Base-by-base conservation (phyloP, 1,284 basidiomycete genomes). In the Wallemia ichthyophaga region DNA sequence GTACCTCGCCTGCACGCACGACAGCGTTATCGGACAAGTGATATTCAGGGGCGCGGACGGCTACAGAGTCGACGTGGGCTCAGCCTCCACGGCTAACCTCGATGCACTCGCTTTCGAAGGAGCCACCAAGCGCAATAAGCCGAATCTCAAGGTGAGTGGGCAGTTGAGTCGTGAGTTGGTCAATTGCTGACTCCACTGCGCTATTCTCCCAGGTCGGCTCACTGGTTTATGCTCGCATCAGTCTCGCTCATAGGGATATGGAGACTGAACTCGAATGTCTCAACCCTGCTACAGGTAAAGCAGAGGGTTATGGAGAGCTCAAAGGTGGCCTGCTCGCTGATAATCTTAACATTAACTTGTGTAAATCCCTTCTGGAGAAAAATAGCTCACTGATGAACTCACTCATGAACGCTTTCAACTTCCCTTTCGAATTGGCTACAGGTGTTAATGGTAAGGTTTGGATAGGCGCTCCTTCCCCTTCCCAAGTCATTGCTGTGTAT, bases 231-330 rank as follows among this genome's bases (percentile, higher is more conserved):
- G 83, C 83, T 1, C 78, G 85, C 54, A 79, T 88, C 27, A 85
- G 83, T 11, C 70, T 87, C 25, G 85, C 85, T 17, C 82, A 86
- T 65, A 84, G 83, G 65, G 84, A 88, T 66, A 85, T 86, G 79
- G 85, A 88, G 59, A 85, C 85, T 1, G 85, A 88, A 65, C 71
- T 88, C 2, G 83, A 86, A 66, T 88, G 85, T 67, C 85, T 86
- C 65, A 82, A 87, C 66, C 82, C 83, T 1, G 81, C 85, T 64
- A 84, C 82, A 27, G 79, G 76, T 64, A 88, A 87, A 69, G 72
- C 83, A 0, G 81, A 82, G 62, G 85, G 83, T 0, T 87, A 82
- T 64, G 85, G 85, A 1, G 84, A 85, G 64, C 74, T 88, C 25
- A 82, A 80, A 61, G 80, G 79, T 9, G 85, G 85, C 1, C 85